Evolutionary conservation across 2,329 filamentous ascomycete genomes (phyloP), one percentile per base, ranked within the genome.

Genomic region (Nothomitra cinnamomea): DNA sequence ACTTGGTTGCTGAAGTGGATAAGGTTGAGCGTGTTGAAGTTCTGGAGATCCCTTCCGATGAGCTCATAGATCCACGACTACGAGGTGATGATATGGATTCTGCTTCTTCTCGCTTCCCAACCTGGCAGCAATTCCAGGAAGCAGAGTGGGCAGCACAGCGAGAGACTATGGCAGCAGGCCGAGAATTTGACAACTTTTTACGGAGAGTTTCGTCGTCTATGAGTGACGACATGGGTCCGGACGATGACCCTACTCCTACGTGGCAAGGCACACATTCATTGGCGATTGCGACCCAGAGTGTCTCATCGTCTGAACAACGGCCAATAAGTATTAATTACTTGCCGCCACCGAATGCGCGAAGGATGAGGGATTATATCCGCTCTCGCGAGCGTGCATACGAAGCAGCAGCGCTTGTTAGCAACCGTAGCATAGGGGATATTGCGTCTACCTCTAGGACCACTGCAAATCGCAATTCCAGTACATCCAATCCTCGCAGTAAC

Each of bases 1-100:
- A 76, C 25, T 72, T 90, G 42, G 76, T 81, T 58, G 71, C 72
- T 13, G 72, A 78, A 52, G 69, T 70, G 28, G 73, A 76, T 24
- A 73, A 72, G 2, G 75, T 80, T 51, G 72, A 79, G 53, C 75
- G 75, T 55, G 63, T 82, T 17, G 69, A 72, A 45, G 71, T 82
- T 12, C 72, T 75, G 6, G 78, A 82, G 54, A 71, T 8, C 2
- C 25, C 36, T 35, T 1, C 17, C 7, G 54, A 71, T 24, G 72
- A 68, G 53, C 72, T 72, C 0, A 75, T 78, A 55, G 76, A 79
- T 48, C 71, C 76, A 45, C 67, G 72, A 54, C 67, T 77, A 38
- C 66, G 76, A 51, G 72, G 77, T 53, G 68, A 35, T n/a, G 17
- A 35, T 24, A 19, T 17, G 19, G 25, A 70, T n/a, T 70, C 54